phyloP scores from a whole-genome alignment of 306 rosid species.

The Vigna hirtella region DNA sequence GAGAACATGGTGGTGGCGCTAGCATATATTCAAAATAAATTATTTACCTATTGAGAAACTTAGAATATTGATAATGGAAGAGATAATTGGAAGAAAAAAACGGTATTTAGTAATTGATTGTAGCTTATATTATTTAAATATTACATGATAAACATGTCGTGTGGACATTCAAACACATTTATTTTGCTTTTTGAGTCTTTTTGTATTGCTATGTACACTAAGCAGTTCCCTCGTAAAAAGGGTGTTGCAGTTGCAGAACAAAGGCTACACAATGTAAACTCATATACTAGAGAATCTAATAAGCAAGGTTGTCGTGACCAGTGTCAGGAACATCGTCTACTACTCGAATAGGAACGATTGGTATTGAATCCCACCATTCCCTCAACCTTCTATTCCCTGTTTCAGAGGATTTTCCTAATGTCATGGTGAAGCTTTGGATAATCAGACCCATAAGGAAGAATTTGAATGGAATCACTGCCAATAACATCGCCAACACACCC shows the following conservation, averaged over 20 bases:
- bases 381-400: conserved; percentile 69
- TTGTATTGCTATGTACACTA: not conserved
- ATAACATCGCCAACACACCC: conserved; percentile 56
- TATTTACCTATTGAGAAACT: no score
- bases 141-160: no score
- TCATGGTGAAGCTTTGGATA: conserved; percentile 56
- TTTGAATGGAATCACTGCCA: conserved; percentile 74
- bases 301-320: not conserved
- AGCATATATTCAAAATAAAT: no score
- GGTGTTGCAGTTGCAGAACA: not conserved
- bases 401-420: conserved; percentile 51
- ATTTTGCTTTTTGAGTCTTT: conserved; percentile 4
- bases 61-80: no score
- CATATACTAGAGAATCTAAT: conserved; percentile 2
- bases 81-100: no score
- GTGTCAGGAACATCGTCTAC: conserved; percentile 49
- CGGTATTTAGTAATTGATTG: no score
- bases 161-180: not conserved
- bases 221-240: not conserved
- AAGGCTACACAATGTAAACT: conserved; percentile 4
- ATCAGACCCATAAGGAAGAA: conserved; percentile 62
- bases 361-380: conserved; percentile 99
- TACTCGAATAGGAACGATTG: conserved; percentile 72
- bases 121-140: no score
- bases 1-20: no score